A percentile compares a stretch with the other conserved stretches of the same genome.
These are phyloP conservation scores for Didymella keratinophila DNA, from an alignment of 2,329 filamentous ascomycete species.

Conservation along the genomic window DNA sequence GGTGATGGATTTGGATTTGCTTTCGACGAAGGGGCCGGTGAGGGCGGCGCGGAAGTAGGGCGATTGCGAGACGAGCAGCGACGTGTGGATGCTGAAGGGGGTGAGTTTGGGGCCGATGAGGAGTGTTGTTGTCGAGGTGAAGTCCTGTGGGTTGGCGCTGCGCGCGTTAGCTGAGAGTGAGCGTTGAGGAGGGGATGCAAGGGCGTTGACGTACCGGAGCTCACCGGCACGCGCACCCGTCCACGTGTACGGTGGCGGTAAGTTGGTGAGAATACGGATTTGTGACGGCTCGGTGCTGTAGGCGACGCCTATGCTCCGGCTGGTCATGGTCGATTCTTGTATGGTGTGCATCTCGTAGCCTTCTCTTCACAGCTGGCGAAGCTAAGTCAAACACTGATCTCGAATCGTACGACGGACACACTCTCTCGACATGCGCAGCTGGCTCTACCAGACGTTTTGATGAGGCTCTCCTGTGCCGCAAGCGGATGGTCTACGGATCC, in stretches of 20 bases:
- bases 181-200: background rate
- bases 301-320: conserved; percentile 23
- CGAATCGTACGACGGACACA: conserved; percentile 1
- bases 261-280: conserved; percentile 35
- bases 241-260: conserved; percentile 45
- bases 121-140: conserved; percentile 49
- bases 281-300: conserved; percentile 18
- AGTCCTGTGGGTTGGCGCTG: conserved; percentile 52
- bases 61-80: conserved; percentile 56
- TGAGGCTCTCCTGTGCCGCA: conserved; percentile 22
- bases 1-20: conserved; percentile 51
- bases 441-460: conserved; percentile 3
- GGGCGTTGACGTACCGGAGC: conserved; percentile 27
- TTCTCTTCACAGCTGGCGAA: background rate
- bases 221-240: conserved; percentile 28
- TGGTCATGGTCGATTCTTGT: conserved; percentile 21
- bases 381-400: background rate
- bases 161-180: conserved; percentile 1
- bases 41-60: conserved; percentile 62
- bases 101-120: conserved; percentile 52
- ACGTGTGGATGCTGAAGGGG: conserved; percentile 57
- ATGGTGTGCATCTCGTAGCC: conserved; percentile 13
- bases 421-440: conserved; percentile 9
- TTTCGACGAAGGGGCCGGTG: conserved; percentile 57
- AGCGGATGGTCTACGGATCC: conserved; percentile 16